Evolutionary conservation across 169 alveolate genomes (phyloP), one percentile per base, ranked within the genome.

Genomic region (Eimeria praecox): DNA sequence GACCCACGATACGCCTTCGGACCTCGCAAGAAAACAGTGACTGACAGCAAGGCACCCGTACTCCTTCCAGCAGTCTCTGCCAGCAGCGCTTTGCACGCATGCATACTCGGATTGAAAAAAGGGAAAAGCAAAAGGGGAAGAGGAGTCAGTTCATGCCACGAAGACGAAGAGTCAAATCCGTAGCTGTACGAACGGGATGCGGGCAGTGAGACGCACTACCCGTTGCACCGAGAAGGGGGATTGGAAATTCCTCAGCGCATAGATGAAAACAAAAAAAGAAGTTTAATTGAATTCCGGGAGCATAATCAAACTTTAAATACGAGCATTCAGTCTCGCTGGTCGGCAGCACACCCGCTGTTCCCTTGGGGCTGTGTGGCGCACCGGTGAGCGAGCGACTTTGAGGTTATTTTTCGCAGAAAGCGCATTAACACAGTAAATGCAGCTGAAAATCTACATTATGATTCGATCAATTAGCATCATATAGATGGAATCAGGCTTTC

Each of bases 301-400:
- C 56, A 42, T 24, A 16, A 16, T 56, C 62, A 75, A 75, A 44
- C 62, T 75, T 75, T 75, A 75, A 75, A 75, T n/a, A 30, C 24
- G 27, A 66, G 27, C 42, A 33, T 22, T 20, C 5, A 8, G 20
- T 10, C 18, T 9, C 38, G 35, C 56, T 27, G 86, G 86, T 75
- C 86, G 86, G 86, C 86, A 42, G 86, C 86, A 75, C 86, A 75
- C 86, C 86, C 22, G 24, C 59, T 16, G 86, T 27, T 75, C 24
- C 86, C 62, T 38, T 42, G 86, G 86, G 86, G 86, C 86, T 75
- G 86, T 75, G 86, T 75, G 86, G 86, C 59, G 86, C 86, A 75
- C 56, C 44, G 78, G 40, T 30, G 44, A 12, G 78, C 42, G 78
- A 24, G 6, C 27, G 40, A 14, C 44, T 66, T 22, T n/a, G 14